Evolutionary conservation across 257 asterid genomes (phyloP).

Genomic region (Scutellaria baicalensis): DNA sequence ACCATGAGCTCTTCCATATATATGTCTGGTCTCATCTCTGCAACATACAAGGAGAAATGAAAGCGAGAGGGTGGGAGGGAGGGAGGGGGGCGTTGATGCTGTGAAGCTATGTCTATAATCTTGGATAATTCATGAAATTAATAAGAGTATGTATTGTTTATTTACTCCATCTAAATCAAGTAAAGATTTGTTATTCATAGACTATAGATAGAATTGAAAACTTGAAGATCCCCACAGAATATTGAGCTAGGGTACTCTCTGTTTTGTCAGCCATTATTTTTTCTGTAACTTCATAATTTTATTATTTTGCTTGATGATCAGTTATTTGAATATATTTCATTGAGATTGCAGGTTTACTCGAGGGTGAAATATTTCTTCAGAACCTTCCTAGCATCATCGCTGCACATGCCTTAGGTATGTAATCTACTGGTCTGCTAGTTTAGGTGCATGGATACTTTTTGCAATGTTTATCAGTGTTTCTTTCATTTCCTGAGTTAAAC

Average conservation of each 20-base stretch:
- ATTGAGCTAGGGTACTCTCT: too few species aligned
- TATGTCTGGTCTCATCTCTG: background rate
- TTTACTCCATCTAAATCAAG: too few species aligned
- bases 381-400: conserved; percentile 93
- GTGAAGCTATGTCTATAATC: too few species aligned
- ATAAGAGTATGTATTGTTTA: too few species aligned
- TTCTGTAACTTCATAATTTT: background rate
- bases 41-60: too few species aligned
- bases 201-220: too few species aligned
- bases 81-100: too few species aligned
- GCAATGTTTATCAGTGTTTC: background rate
- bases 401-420: conserved; percentile 86
- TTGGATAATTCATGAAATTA: too few species aligned
- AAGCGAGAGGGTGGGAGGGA: too few species aligned
- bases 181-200: too few species aligned
- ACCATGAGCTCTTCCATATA: background rate
- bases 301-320: background rate
- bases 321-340: background rate
- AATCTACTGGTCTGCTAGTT: background rate
- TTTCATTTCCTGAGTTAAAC: background rate
- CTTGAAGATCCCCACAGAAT: too few species aligned
- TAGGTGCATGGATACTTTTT: background rate
- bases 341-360: conserved; percentile 66
- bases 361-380: conserved; percentile 97
- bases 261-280: too few species aligned